Evolutionary conservation across 164 flowering plant species (phyloP).

Genomic region (Paratinospora sagittata): DNA sequence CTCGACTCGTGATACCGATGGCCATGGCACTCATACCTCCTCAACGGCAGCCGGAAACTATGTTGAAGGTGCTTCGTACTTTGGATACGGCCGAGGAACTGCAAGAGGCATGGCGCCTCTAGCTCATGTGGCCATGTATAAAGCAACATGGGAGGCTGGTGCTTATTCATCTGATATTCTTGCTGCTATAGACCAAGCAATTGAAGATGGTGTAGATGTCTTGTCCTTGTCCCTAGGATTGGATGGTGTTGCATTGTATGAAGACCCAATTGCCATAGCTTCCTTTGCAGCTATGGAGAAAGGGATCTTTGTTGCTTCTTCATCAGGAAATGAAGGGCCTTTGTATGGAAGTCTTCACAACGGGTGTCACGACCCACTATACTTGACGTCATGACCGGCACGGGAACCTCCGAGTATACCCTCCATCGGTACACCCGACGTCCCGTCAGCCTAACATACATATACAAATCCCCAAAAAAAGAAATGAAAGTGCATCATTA

Average conservation of each 20-base stretch:
- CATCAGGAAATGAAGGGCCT: conserved; percentile 24
- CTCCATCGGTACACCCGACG: no score
- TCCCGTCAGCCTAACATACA: no score
- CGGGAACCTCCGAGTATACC: no score
- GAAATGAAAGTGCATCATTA: no score
- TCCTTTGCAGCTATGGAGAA: conserved; percentile 18
- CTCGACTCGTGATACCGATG: conserved; percentile 10
- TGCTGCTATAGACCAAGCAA: conserved; percentile 14
- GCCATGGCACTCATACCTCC: conserved; percentile 20
- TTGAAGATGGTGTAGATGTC: conserved; percentile 15
- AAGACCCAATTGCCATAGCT: conserved; percentile 14
- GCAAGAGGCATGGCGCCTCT: conserved; percentile 16
- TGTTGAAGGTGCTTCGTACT: conserved; percentile 4
- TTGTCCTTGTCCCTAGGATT: conserved; percentile 9
- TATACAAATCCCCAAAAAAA: no score
- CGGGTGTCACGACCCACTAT: no score
- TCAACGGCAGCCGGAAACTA: conserved; percentile 17
- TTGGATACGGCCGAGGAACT: conserved; percentile 11
- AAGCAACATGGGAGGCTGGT: not conserved
- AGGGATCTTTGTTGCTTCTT: conserved; percentile 13
- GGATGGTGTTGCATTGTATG: not conserved
- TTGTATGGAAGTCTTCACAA: not conserved
- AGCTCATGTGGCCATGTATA: conserved; percentile 13
- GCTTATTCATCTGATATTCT: conserved; percentile 3
- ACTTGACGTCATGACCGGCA: no score